Conservation (phyloP, 208 protist species). For the Leishmania amazonensis region DNA sequence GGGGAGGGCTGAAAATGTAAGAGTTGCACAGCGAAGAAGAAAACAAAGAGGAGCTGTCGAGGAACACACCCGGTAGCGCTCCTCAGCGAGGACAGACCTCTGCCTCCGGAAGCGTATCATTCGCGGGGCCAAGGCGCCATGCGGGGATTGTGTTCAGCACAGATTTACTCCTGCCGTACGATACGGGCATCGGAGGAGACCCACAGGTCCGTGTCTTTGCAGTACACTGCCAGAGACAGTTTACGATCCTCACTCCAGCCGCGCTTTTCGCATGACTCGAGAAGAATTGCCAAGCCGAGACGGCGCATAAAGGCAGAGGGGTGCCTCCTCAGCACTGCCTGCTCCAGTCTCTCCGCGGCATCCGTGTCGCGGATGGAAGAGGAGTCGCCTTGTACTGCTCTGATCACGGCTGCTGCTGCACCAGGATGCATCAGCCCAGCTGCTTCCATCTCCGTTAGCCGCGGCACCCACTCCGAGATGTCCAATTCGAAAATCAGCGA, state of each 20-base stretch:
- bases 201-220: slow-evolving; percentile 21
- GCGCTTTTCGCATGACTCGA: background rate
- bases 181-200: slow-evolving; percentile 30
- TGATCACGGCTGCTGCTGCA: slow-evolving; percentile 4
- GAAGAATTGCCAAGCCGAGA: slow-evolving; percentile 21
- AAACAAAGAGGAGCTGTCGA: background rate
- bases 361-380: background rate
- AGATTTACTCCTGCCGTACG: background rate
- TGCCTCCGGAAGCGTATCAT: background rate
- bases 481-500: slow-evolving; percentile 2
- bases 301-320: slow-evolving; percentile 22
- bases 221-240: slow-evolving; percentile 10
- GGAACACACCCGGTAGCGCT: background rate
- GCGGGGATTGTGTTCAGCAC: background rate
- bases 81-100: background rate
- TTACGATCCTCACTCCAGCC: slow-evolving; percentile 19
- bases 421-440: slow-evolving; percentile 21
- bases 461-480: slow-evolving; percentile 3
- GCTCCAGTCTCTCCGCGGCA: slow-evolving; percentile 14
- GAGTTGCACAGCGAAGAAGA: background rate
- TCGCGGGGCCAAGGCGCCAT: background rate
- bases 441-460: slow-evolving; percentile 8
- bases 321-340: slow-evolving; percentile 4
- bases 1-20: background rate
- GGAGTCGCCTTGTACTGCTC: background rate